Conservation (phyloP, 192 early-diverging fungal species). For the Haplosporangium gracile region DNA sequence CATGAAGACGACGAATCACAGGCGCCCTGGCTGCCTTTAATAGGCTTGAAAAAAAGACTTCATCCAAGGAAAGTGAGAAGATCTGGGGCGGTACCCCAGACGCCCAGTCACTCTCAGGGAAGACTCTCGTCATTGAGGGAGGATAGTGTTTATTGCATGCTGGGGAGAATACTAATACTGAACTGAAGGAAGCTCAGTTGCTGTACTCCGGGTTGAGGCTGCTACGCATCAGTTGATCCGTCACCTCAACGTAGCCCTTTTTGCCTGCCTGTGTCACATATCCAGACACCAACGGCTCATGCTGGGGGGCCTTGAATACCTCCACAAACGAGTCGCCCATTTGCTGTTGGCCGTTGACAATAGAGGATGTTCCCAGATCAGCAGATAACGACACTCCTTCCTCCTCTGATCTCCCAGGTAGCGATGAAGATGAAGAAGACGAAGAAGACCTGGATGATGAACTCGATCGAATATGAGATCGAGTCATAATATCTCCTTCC, state of each 20-base stretch:
- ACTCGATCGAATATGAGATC: constrained; percentile 35
- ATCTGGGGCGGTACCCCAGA: no score
- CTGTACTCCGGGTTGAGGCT: constrained; percentile 37
- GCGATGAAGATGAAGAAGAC: constrained; percentile 23
- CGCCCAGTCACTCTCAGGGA: no score
- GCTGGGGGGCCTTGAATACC: constrained; percentile 17
- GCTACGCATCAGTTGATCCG: constrained; percentile 38
- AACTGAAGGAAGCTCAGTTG: not conserved
- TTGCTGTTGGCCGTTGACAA: not conserved
- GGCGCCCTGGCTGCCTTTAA: not conserved
- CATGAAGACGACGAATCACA: not conserved
- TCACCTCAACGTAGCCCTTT: constrained; percentile 53
- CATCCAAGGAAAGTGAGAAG: no score
- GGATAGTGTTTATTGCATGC: not conserved
- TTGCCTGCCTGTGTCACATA: constrained; percentile 54
- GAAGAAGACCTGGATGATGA: constrained; percentile 40
- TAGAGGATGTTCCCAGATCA: not conserved
- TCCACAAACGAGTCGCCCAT: constrained; percentile 57
- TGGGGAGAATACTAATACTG: not conserved
- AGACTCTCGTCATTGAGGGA: not conserved
- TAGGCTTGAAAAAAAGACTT: no score
- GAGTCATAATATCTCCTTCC: constrained; percentile 40
- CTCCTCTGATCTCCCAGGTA: constrained; percentile 7
- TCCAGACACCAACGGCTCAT: constrained; percentile 39
- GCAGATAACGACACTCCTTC: no score